phyloP scores from a whole-genome alignment of 2,329 filamentous ascomycete species.

The Hortaea werneckii region DNA sequence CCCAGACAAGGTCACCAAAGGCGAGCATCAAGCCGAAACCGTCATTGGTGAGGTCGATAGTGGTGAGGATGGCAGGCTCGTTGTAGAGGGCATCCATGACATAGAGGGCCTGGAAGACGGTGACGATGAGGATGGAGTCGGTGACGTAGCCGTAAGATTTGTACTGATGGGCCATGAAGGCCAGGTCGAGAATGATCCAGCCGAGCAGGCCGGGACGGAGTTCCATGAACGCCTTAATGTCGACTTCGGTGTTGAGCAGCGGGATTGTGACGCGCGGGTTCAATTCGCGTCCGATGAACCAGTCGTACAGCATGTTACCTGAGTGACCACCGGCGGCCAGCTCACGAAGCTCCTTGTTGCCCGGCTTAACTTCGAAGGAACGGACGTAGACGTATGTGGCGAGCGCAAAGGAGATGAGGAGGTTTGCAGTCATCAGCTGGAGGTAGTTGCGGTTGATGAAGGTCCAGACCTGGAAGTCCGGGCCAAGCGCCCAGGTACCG shows the following conservation, averaged over 20 bases:
- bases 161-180: constrained; percentile 82
- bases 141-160: constrained; percentile 71
- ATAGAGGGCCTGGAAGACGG: constrained; percentile 69
- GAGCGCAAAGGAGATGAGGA: constrained; percentile 62
- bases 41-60: constrained; percentile 87
- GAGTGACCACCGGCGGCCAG: constrained; percentile 71
- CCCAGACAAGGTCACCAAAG: constrained; percentile 87
- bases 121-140: constrained; percentile 74
- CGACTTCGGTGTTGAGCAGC: constrained; percentile 65
- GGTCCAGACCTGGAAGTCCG: constrained; percentile 79
- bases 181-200: constrained; percentile 76
- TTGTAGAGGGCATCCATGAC: constrained; percentile 77
- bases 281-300: constrained; percentile 91
- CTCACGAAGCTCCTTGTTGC: constrained; percentile 61
- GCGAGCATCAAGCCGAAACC: constrained; percentile 93
- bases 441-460: constrained; percentile 88
- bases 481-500: constrained; percentile 66
- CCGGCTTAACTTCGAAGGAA: constrained; percentile 72
- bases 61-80: constrained; percentile 81
- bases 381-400: constrained; percentile 70
- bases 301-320: constrained; percentile 86
- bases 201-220: constrained; percentile 84
- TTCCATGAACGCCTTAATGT: constrained; percentile 85
- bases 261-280: constrained; percentile 78
- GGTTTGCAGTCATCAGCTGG: constrained; percentile 73